Evolutionary conservation across 345 rosid species (phyloP), one percentile per base, ranked within the genome.

Genomic region (Pistacia vera): DNA sequence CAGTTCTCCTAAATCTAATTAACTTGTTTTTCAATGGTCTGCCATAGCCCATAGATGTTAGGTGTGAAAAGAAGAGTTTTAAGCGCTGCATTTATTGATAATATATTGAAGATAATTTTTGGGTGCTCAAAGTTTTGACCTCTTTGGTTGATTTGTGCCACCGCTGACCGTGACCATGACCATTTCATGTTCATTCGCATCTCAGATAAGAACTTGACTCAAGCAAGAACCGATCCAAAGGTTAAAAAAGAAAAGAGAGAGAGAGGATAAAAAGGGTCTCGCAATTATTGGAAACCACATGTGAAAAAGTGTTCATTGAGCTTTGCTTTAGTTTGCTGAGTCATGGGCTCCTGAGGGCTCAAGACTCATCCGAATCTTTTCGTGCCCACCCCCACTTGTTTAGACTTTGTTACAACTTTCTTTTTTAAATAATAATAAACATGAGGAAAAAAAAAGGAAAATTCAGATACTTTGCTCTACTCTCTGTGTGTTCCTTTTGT

Each of bases 241-340:
- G 73, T 51, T 14, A 56, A 60, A 36, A 62, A 51, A 28, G 10
- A 55, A 68, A 74, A 36, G n/a, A 55, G 20, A 63, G 16, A 14
- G 11, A 80, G 66, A 57, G 62, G 68, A 63, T 16, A 14, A 11
- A 80, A 71, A 57, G 55, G 72, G 52, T 73, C 36, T 20, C 18
- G 51, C 78, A 77, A 81, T 73, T 35, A 77, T 73, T 70, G 78
- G 75, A 74, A 72, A 77, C 71, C 71, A 65, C 78, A 77, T 81
- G 78, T 69, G 73, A 73, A 74, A 5, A 73, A 81, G 75, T 68
- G 63, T 20, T 18, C 4, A 28, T 25, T 28, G 69, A 54, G 58
- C 76, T 80, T 75, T 75, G 46, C 46, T 7, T 41, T 41, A 41
- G 6, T 41, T 41, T 41, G 70, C 22, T 63, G 57, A 30, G 68